Percentiles rank a stretch among this genome's conserved stretches.
Evolutionary conservation across 345 rosid genomes (phyloP).

Genomic region (Leavenworthia alabamica): DNA sequence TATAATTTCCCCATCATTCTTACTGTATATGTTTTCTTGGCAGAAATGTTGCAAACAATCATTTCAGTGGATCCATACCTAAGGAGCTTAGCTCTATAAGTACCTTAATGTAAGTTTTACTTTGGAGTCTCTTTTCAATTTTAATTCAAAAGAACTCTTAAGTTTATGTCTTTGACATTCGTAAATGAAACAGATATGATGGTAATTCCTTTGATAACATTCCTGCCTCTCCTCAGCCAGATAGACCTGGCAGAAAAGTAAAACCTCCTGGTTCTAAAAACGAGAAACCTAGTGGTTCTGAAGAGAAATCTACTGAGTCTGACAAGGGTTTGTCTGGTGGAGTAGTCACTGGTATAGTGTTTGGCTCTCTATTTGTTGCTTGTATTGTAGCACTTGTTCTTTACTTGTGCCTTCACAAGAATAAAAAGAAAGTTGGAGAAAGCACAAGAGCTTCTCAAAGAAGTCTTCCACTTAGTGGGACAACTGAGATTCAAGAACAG

Average conservation of each 20-base stretch:
- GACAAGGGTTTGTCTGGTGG: conserved; percentile 51
- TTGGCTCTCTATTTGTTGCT: conserved; percentile 53
- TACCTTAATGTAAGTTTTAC: conserved; percentile 56
- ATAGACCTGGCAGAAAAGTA: conserved; percentile 39
- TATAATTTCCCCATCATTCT: background rate
- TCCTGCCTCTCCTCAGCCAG: conserved; percentile 75
- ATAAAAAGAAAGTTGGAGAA: conserved; percentile 36
- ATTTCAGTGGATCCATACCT: conserved; percentile 90
- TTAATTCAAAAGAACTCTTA: conserved; percentile 10
- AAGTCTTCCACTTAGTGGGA: conserved; percentile 40
- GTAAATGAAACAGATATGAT: conserved; percentile 52
- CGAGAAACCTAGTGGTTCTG: conserved; percentile 25
- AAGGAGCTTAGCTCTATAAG: conserved; percentile 56
- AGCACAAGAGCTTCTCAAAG: conserved; percentile 42
- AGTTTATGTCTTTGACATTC: conserved; percentile 1
- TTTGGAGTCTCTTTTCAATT: background rate
- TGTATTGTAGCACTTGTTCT: conserved; percentile 44
- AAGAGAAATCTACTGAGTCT: conserved; percentile 41
- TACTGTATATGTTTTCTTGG: conserved; percentile 17
- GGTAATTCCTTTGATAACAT: conserved; percentile 83
- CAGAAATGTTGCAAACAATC: conserved; percentile 92
- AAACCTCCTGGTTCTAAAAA: conserved; percentile 41
- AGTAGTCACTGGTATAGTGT: conserved; percentile 57
- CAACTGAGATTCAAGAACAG: conserved; percentile 53
- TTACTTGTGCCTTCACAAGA: conserved; percentile 43